These are phyloP conservation scores for Sarocladiaceae sp. DNA, from an alignment of 2,329 filamentous ascomycete genomes.

Conservation along the genomic window DNA sequence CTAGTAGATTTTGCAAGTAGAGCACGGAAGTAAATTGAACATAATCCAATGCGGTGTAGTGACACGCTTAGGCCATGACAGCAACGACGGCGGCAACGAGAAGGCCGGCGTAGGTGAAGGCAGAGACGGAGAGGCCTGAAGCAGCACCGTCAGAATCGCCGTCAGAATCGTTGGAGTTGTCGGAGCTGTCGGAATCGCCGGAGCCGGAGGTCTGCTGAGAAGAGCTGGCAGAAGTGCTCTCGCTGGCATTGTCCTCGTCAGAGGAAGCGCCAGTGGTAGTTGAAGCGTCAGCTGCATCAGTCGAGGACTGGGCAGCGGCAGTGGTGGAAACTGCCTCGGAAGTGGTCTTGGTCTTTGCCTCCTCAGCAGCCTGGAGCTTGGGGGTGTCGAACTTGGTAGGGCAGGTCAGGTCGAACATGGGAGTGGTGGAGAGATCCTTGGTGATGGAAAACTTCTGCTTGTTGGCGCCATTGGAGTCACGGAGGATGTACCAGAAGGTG, in stretches of 20 bases:
- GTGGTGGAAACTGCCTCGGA: neutral
- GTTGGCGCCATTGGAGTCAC: slow-evolving; percentile 58
- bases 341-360: slow-evolving; percentile 14
- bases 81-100: neutral
- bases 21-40: too few species aligned
- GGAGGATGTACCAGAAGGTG: slow-evolving; percentile 60
- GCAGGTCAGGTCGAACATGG: slow-evolving; percentile 52
- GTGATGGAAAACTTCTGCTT: slow-evolving; percentile 54
- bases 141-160: neutral
- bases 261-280: neutral
- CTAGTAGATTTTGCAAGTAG: too few species aligned
- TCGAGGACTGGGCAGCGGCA: neutral
- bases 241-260: slow-evolving; percentile 2
- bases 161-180: neutral
- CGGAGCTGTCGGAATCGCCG: neutral
- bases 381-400: slow-evolving; percentile 35
- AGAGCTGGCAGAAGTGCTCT: slow-evolving; percentile 14
- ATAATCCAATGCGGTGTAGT: too few species aligned
- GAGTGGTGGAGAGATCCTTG: slow-evolving; percentile 45
- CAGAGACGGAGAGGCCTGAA: neutral
- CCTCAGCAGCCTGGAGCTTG: slow-evolving; percentile 18
- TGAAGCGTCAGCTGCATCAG: too few species aligned
- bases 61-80: neutral
- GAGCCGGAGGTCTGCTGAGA: slow-evolving; percentile 14
- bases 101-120: neutral